Conservation (phyloP, 768 basidiomycete species). For the Lepiota brunneoincarnata region DNA sequence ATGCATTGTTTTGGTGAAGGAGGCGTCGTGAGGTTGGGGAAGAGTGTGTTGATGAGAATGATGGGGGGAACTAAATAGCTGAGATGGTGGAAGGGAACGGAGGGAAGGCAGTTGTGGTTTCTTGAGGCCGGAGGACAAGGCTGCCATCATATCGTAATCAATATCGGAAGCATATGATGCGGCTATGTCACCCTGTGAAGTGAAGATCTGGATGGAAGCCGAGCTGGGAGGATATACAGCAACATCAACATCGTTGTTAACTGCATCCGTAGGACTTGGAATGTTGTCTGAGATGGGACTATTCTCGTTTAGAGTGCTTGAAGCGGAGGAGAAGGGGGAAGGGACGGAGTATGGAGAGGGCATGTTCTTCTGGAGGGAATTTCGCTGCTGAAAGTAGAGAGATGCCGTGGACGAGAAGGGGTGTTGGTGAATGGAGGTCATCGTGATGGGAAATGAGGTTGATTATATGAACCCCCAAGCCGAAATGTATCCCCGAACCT, state of each 20-base stretch:
- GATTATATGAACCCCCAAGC: constrained; percentile 7
- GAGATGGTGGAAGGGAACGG: constrained; percentile 9
- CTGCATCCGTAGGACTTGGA: constrained; percentile 12
- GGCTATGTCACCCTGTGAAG: constrained; percentile 15
- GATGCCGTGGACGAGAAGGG: constrained; percentile 11
- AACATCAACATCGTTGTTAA: constrained; percentile 8
- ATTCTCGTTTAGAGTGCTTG: constrained; percentile 19
- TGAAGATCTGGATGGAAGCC: constrained; percentile 17
- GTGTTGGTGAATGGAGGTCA: constrained; percentile 13
- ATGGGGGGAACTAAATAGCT: constrained; percentile 8
- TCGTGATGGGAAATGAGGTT: neutral
- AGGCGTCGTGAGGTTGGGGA: constrained; percentile 5
- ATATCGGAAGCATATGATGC: constrained; percentile 15
- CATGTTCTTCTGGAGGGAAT: constrained; percentile 15
- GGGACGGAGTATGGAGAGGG: constrained; percentile 30
- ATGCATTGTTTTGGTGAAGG: constrained; percentile 15
- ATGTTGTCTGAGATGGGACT: constrained; percentile 36
- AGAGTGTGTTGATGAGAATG: constrained; percentile 15
- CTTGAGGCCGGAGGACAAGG: constrained; percentile 10
- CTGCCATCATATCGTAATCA: constrained; percentile 14
- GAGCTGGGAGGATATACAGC: constrained; percentile 12
- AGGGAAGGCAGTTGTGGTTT: constrained; percentile 11
- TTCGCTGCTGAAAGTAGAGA: constrained; percentile 11
- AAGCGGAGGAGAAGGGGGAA: constrained; percentile 33
- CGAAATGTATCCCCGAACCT: constrained; percentile 5